These are phyloP conservation scores for Phytopythium litorale DNA, from an alignment of 352 stramenopile genomes.

Conservation along the genomic window DNA sequence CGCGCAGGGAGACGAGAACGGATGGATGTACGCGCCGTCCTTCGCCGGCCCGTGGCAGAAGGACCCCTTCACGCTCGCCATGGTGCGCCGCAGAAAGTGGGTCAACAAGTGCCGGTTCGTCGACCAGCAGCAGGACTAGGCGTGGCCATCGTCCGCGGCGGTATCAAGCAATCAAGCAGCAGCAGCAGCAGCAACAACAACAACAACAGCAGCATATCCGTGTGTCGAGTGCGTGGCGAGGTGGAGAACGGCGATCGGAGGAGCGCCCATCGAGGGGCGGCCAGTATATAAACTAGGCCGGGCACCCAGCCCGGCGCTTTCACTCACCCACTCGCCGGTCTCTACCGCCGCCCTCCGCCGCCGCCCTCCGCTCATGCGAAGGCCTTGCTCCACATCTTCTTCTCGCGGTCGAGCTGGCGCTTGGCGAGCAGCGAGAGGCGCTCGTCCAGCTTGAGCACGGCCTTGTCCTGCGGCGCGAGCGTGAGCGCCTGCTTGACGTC, in stretches of 20 bases:
- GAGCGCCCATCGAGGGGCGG: not conserved
- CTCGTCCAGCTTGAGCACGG: conserved; percentile 69
- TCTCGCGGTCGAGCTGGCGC: conserved; percentile 84
- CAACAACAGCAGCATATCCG: not conserved
- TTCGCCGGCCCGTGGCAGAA: conserved; percentile 82
- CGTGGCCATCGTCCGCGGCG: too few relatives aligned
- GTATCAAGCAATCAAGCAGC: too few relatives aligned
- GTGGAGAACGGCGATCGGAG: not conserved
- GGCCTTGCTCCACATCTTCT: conserved; percentile 89
- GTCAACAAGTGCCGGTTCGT: conserved; percentile 55
- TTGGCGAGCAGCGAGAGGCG: conserved; percentile 64
- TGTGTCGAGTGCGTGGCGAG: not conserved
- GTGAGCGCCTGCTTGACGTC: conserved; percentile 58
- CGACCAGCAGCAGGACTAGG: conserved; percentile 5
- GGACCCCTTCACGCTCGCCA: conserved; percentile 63
- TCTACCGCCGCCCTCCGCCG: not conserved
- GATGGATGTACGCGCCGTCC: conserved; percentile 80
- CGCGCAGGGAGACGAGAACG: conserved; percentile 73
- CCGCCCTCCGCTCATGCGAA: conserved; percentile 42
- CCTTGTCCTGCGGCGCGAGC: conserved; percentile 71
- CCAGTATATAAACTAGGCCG: conserved; percentile 4
- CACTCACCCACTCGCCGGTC: not conserved
- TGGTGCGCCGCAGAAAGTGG: conserved; percentile 81
- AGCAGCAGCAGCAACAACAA: not conserved
- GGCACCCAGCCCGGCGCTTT: not conserved